Base-by-base conservation (phyloP, 2,329 filamentous ascomycete species). In the Nothopassalora personata region DNA sequence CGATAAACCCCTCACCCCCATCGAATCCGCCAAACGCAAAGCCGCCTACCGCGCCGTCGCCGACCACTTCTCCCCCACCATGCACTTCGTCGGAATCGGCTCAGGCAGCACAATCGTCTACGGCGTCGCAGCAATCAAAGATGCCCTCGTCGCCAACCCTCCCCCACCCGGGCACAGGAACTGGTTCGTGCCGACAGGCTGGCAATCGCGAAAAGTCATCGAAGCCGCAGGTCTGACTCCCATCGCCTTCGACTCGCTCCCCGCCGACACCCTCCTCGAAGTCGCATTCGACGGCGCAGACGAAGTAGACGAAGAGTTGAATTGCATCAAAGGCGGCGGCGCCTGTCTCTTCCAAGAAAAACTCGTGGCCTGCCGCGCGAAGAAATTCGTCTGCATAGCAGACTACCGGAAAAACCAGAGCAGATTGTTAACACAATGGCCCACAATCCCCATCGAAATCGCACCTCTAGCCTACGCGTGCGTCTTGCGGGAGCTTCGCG, bases 271-370 rank as follows among this genome's bases (percentile, higher is more conserved):
- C 15, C 71, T 86, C 71, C 82, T 99, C 30, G 93, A 97, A 70
- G 88, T 97, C 18, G 90, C 89, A 53, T 99, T 99, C 72, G 94
- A 99, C 71, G 94, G 94, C 56, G 94, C 94, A 4, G 94, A 99
- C 73, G 94, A 99, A 79, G 91, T 99, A 33, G 94, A 99, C 72
- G 86, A 90, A 50, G 89, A 95, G 54, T 78, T 99, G 60, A 99
- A 97, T 76, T 91, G 93, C 72, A 97, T 99, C 79, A 97, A 97
- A 79, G 94, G 94, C 56, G 94, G 94, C 53, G 94, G 94, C 59
- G 94, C 91, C n/a, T 99, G 94, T 76, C 78, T 97, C 58, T 96
- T 96, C 79, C 94, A 97, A 75, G 94, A 99, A 78, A 99, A 99
- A 80, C 81, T 99, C 36, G 92, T 99, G 4, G 92, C 92, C 5